Evolutionary conservation across 371 early-diverging fungal species (phyloP).

Genomic region (Dentiscutata heterogama): DNA sequence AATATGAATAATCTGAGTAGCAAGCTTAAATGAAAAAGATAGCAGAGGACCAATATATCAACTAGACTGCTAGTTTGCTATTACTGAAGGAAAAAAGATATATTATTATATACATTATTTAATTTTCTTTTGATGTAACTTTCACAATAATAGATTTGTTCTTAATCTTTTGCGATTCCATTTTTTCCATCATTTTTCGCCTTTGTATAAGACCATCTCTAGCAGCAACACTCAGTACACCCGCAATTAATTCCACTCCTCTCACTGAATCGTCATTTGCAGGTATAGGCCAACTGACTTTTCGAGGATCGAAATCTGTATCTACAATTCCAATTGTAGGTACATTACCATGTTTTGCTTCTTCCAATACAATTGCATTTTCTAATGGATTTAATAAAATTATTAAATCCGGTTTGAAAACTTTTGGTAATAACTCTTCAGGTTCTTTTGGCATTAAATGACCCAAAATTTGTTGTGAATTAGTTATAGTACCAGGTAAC

Average conservation of each 20-base stretch:
- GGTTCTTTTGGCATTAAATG: conserved; percentile 29
- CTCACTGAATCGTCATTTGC: conserved; percentile 94
- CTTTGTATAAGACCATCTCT: conserved; percentile 69
- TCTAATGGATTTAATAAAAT: conserved; percentile 88
- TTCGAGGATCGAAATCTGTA: conserved; percentile 91
- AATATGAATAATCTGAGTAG: too few relatives aligned
- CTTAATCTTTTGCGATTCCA: neutral
- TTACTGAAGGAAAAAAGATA: too few relatives aligned
- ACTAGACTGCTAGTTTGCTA: too few relatives aligned
- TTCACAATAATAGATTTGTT: too few relatives aligned
- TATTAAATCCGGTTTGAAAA: conserved; percentile 90
- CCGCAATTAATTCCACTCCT: conserved; percentile 87
- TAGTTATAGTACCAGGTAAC: conserved; percentile 94
- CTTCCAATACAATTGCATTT: conserved; percentile 82
- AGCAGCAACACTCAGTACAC: conserved; percentile 82
- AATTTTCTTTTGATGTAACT: too few relatives aligned
- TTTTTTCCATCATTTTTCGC: conserved; percentile 51
- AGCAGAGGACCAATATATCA: too few relatives aligned
- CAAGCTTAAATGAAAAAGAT: too few relatives aligned
- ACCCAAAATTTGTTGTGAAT: conserved; percentile 54
- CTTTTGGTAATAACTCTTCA: conserved; percentile 52
- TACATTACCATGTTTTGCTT: conserved; percentile 82
- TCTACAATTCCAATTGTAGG: conserved; percentile 95
- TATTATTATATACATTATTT: too few relatives aligned
- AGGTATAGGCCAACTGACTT: conserved; percentile 95